These are phyloP conservation scores for Psilocybe cubensis DNA, from an alignment of 768 basidiomycete genomes.

Conservation along the genomic window DNA sequence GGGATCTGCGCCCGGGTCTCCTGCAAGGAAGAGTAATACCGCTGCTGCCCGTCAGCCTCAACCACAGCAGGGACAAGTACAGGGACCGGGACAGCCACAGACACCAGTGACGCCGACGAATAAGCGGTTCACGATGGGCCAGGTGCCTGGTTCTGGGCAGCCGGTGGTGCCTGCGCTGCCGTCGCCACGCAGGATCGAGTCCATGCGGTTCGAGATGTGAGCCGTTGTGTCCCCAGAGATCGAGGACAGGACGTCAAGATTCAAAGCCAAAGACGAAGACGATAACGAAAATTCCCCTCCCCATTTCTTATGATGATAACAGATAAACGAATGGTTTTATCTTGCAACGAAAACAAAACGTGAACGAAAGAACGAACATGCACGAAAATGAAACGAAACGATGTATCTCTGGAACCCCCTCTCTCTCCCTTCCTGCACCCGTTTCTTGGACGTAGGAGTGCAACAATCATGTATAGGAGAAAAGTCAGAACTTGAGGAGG, in stretches of 20 bases:
- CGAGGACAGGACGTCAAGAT: background rate
- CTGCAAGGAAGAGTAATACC: background rate
- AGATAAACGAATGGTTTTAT: background rate
- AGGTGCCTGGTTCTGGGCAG: background rate
- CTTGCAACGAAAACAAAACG: too few relatives aligned
- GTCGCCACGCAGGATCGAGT: constrained; percentile 20
- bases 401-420: too few relatives aligned
- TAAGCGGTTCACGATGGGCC: constrained; percentile 6
- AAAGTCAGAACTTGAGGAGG: background rate
- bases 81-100: constrained; percentile 31
- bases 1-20: background rate
- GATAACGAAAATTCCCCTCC: background rate
- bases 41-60: background rate
- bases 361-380: too few relatives aligned
- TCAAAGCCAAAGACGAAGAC: background rate
- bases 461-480: background rate
- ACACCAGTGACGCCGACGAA: constrained; percentile 13
- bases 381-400: background rate
- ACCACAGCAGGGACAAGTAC: constrained; percentile 20
- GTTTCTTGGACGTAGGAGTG: background rate
- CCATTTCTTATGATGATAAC: background rate
- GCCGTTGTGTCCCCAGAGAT: background rate
- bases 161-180: constrained; percentile 15
- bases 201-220: constrained; percentile 16
- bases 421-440: too few relatives aligned